Percentiles rank a stretch among this genome's conserved stretches.
These are phyloP conservation scores for Rhizoclosmatium globosum DNA, from an alignment of 192 early-diverging fungal genomes.

Conservation along the genomic window DNA sequence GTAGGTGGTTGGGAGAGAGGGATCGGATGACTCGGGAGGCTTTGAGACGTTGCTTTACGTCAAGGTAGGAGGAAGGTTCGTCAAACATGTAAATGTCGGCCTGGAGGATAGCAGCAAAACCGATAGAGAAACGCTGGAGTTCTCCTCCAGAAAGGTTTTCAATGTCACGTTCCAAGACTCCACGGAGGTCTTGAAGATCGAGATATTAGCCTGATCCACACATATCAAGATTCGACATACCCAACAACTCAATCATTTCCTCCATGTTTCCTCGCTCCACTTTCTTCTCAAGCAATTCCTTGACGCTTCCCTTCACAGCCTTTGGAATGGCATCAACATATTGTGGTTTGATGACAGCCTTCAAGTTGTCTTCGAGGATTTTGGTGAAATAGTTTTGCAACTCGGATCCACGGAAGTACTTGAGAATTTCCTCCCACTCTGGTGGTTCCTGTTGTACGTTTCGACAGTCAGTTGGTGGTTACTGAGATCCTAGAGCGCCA, in stretches of 20 bases:
- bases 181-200: slow-evolving; percentile 70
- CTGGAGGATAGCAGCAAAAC: slow-evolving; percentile 77
- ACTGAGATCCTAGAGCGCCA: background rate
- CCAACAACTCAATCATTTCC: slow-evolving; percentile 75
- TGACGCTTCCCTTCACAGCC: slow-evolving; percentile 81
- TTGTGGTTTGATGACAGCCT: slow-evolving; percentile 95
- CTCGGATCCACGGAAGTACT: slow-evolving; percentile 95
- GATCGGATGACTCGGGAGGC: slow-evolving; percentile 92
- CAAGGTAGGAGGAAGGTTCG: slow-evolving; percentile 96
- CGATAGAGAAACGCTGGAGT: slow-evolving; percentile 97
- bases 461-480: background rate
- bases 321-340: slow-evolving; percentile 92
- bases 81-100: slow-evolving; percentile 99
- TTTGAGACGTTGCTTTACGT: slow-evolving; percentile 99
- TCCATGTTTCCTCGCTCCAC: slow-evolving; percentile 76
- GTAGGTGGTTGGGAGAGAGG: slow-evolving; percentile 78
- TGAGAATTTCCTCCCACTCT: slow-evolving; percentile 96
- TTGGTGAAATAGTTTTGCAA: slow-evolving; percentile 99
- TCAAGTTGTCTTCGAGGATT: slow-evolving; percentile 95
- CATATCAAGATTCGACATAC: slow-evolving; percentile 37
- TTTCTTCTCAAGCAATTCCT: slow-evolving; percentile 75
- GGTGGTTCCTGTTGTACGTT: slow-evolving; percentile 67
- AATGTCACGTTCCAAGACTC: slow-evolving; percentile 77
- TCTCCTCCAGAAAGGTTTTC: slow-evolving; percentile 44
- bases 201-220: background rate